Evolutionary conservation across 345 rosid genomes (phyloP), one percentile per base, ranked within the genome.

Genomic region (Turritis glabra): DNA sequence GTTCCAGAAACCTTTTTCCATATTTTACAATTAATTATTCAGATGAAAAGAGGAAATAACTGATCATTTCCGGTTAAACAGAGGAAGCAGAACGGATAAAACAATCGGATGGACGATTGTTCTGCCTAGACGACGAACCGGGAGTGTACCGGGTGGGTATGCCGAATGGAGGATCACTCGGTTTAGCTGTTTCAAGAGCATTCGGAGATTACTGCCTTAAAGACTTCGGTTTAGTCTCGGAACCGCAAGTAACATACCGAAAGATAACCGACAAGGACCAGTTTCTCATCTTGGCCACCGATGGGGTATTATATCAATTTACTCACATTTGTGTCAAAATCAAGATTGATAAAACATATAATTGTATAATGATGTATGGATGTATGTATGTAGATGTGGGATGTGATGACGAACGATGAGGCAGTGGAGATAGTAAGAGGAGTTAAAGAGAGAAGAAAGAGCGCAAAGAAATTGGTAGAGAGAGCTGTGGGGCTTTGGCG

Each of bases 81-180:
- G 98, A 87, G 87, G 98, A 94, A 79, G 96, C 96, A 40, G 93
- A 86, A 50, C 73, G 97, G 57, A 91, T 89, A 75, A 84, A 68
- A 23, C 74, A 81, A 74, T 89, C 88, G 1, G 82, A 80, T 19
- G 98, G 98, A 12, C 54, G 84, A 76, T 85, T 91, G 23, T 84
- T 86, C 56, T 83, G 97, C 66, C 77, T 84, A 77, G 61, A 80
- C 4, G 97, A 91, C 74, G 98, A 93, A 68, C 96, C 96, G 14
- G 96, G 92, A 9, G 86, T 88, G 43, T 85, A 80, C 75, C 83
- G 97, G 78, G 84, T 91, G 8, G 92, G 94, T 89, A 83, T 55
- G 87, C 98, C 96, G 0, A 82, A 84, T 59, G 88, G 84, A 8
- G 72, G 68, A 32, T 47, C 87, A 8, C 90, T 86, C 7, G 98